A percentile compares a stretch with the other conserved stretches of the same genome.
These are phyloP conservation scores for Heritiera littoralis DNA, from an alignment of 345 rosid species.

Conservation along the genomic window DNA sequence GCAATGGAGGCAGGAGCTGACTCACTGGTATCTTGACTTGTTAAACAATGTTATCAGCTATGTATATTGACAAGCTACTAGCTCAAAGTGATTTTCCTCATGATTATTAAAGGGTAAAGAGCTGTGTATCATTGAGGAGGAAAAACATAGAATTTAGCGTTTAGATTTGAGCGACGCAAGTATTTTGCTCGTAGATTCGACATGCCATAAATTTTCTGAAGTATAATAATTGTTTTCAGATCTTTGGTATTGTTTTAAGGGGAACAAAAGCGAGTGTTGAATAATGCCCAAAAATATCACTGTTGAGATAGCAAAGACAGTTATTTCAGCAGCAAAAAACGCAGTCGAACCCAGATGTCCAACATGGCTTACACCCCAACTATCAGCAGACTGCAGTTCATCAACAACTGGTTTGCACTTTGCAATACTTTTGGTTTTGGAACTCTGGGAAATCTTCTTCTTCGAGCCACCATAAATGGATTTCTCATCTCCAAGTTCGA, in stretches of 20 bases:
- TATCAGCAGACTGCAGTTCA: constrained; percentile 4
- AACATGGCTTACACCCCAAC: constrained; percentile 15
- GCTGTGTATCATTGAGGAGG: background rate
- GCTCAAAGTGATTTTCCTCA: background rate
- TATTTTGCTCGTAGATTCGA: background rate
- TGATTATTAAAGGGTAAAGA: background rate
- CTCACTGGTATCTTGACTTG: background rate
- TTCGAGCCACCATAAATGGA: constrained; percentile 13
- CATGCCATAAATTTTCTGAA: background rate
- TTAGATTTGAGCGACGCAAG: background rate
- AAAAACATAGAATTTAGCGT: background rate
- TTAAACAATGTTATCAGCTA: background rate
- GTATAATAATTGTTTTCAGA: background rate
- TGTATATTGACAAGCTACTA: background rate
- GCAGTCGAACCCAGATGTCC: constrained; percentile 8
- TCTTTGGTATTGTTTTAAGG: background rate
- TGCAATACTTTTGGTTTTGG: background rate
- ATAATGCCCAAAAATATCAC: background rate
- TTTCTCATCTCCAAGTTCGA: constrained; percentile 4
- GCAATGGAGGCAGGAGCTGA: background rate
- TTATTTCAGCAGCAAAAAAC: constrained; percentile 14
- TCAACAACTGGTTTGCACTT: constrained; percentile 20
- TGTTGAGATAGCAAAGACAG: background rate
- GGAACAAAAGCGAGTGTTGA: background rate
- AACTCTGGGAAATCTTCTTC: background rate